phyloP scores from a whole-genome alignment of 176 grass and related monocot species.

The Alloteropsis semialata region DNA sequence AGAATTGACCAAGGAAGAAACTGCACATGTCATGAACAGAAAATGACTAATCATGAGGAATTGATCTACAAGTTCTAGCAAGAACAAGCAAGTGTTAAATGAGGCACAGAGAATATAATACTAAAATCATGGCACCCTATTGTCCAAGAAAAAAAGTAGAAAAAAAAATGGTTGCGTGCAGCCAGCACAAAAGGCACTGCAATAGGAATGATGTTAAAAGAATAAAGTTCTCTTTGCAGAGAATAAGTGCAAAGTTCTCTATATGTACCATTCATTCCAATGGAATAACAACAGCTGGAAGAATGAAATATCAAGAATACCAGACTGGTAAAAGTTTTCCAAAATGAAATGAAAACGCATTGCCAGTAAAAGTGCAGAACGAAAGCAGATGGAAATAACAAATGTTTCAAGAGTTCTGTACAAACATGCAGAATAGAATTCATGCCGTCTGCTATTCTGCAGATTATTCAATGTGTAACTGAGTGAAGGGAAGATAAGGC shows the following conservation, averaged over 20 bases:
- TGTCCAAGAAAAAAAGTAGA: neutral
- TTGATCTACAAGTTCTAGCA: neutral
- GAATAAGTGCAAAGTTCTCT: constrained; percentile 38
- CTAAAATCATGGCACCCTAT: neutral
- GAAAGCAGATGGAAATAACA: neutral
- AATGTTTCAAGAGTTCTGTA: neutral
- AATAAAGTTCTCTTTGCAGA: constrained; percentile 32
- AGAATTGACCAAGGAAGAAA: neutral
- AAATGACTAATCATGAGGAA: constrained; percentile 8
- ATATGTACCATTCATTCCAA: constrained; percentile 17
- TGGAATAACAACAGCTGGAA: constrained; percentile 13
- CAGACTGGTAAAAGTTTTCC: constrained; percentile 11
- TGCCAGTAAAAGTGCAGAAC: neutral
- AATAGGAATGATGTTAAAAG: constrained; percentile 16
- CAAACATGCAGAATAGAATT: neutral
- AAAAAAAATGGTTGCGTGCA: neutral
- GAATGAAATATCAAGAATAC: constrained; percentile 4
- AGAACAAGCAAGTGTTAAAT: neutral
- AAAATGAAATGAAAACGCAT: neutral
- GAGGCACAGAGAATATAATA: constrained; percentile 15
- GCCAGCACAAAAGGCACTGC: constrained; percentile 14
- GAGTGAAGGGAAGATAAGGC: neutral
- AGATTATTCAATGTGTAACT: neutral
- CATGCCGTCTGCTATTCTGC: neutral
- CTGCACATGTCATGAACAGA: neutral